These are phyloP conservation scores for Chrysoporthe deuterocubensis DNA, from an alignment of 2,329 filamentous ascomycete genomes.

Conservation along the genomic window DNA sequence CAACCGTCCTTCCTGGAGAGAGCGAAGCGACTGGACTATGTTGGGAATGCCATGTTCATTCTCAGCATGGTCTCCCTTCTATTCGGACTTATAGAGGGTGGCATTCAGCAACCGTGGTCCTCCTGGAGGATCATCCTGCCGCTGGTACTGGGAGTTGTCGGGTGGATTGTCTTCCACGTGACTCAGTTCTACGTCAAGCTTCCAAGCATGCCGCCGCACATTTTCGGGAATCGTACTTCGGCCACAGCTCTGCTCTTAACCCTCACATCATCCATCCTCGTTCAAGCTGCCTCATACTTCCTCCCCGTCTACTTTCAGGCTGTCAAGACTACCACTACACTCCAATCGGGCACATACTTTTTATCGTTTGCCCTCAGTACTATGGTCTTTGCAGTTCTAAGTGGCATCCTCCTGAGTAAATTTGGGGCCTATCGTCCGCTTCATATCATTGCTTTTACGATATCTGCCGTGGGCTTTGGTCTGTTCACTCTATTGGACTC, in stretches of 20 bases:
- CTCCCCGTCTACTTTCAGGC: slow-evolving; percentile 52
- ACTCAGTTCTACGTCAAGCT: background rate
- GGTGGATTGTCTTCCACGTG: background rate
- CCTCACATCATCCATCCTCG: slow-evolving; percentile 44
- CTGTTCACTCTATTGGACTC: slow-evolving; percentile 41
- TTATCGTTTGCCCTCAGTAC: slow-evolving; percentile 36
- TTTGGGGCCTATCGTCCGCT: slow-evolving; percentile 51
- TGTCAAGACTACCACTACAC: slow-evolving; percentile 39
- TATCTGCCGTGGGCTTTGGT: slow-evolving; percentile 42
- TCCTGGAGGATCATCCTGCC: background rate
- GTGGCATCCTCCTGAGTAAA: slow-evolving; percentile 38
- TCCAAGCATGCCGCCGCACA: slow-evolving; percentile 46
- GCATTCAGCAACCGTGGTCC: slow-evolving; percentile 27
- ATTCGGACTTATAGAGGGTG: slow-evolving; percentile 31
- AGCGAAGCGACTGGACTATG: slow-evolving; percentile 25
- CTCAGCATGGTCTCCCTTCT: slow-evolving; percentile 27
- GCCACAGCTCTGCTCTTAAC: slow-evolving; percentile 39
- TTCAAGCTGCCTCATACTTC: slow-evolving; percentile 45
- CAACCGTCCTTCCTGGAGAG: background rate
- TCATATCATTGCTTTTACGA: slow-evolving; percentile 35
- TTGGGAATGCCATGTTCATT: slow-evolving; percentile 30
- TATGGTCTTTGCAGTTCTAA: slow-evolving; percentile 32
- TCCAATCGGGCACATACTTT: slow-evolving; percentile 37
- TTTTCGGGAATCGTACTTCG: slow-evolving; percentile 51
- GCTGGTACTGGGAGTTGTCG: background rate